Base-by-base conservation (phyloP, 164 flowering plant species). In the Umbilicus rupestris region DNA sequence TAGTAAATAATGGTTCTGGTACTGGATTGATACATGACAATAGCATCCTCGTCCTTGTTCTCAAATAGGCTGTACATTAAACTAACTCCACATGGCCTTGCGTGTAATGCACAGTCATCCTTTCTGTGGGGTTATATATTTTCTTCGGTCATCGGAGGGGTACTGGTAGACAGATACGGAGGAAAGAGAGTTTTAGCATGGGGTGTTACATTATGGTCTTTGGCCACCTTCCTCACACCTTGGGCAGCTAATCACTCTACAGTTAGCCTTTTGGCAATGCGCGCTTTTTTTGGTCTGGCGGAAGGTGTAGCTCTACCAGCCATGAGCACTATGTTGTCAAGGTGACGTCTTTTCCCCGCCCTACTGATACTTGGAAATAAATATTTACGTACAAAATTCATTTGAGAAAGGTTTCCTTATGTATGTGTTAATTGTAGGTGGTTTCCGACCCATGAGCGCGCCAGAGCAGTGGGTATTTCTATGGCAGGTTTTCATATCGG, bases 401-500 rank as follows among this genome's bases (percentile, higher is more conserved):
- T 17, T 17, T 5, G 0, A 11, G 42, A 62, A 35, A 35, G 11
- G 45, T 20, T 63, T 39, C 14, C 19, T 35, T 24, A 37, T n/a
- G 15, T 16, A 16, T 65, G 33, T n/a, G 8, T 41, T 10, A 24
- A 24, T 28, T 65, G 52, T 68, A 92, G 96, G 84, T 93, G 98
- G 98, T 93, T 87, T 71, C 98, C 98, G 17, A 65, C 65, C 29
- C 64, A 84, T 45, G 98, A 93, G 76, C 77, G 97, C 55, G 96
- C 98, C 17, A 89, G 89, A 63, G 98, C 97, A 44, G 90, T 93
- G 62, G 98, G 96, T 39, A 74, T 89, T 8, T 88, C 96, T 1
- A 90, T 93, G 98, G 97, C 82, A 31, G 98, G 98, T 19, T 93
- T 93, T 77, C 98, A 93, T 70, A 75, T 93, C 8, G 98, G 98